Conservation (phyloP, 305 asterid species). For the Solanum hybrid region DNA sequence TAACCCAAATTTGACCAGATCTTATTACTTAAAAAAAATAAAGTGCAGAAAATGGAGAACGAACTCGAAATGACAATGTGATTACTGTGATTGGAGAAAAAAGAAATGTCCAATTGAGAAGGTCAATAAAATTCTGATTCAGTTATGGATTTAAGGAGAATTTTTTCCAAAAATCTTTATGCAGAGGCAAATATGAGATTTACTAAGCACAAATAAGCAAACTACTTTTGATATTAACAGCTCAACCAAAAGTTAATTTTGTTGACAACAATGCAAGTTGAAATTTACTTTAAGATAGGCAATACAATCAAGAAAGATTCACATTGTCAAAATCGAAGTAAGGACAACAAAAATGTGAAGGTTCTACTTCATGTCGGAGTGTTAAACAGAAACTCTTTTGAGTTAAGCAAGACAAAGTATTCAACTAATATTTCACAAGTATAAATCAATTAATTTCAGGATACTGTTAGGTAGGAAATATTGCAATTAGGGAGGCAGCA, state of each 20-base stretch:
- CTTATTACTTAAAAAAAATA: background rate
- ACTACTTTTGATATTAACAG: background rate
- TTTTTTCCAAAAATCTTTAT: background rate
- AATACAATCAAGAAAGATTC: background rate
- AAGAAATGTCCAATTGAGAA: background rate
- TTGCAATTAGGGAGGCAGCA: background rate
- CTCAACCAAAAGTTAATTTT: background rate
- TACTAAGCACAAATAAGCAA: background rate
- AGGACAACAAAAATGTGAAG: background rate
- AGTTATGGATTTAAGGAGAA: background rate
- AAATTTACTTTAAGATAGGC: background rate
- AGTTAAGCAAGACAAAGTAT: background rate
- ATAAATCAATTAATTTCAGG: background rate
- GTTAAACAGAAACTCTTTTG: background rate
- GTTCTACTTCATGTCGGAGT: background rate
- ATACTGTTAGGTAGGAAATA: background rate
- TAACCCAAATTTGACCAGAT: background rate
- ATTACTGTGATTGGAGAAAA: background rate
- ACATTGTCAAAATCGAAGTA: background rate
- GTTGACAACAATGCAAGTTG: background rate
- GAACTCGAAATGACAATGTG: background rate
- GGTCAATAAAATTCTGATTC: background rate
- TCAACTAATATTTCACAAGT: background rate
- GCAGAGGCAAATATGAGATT: background rate
- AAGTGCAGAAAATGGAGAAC: constrained; percentile 3